These are phyloP conservation scores for Paspalum notatum DNA, from an alignment of 176 grass and related monocot species.

Conservation along the genomic window DNA sequence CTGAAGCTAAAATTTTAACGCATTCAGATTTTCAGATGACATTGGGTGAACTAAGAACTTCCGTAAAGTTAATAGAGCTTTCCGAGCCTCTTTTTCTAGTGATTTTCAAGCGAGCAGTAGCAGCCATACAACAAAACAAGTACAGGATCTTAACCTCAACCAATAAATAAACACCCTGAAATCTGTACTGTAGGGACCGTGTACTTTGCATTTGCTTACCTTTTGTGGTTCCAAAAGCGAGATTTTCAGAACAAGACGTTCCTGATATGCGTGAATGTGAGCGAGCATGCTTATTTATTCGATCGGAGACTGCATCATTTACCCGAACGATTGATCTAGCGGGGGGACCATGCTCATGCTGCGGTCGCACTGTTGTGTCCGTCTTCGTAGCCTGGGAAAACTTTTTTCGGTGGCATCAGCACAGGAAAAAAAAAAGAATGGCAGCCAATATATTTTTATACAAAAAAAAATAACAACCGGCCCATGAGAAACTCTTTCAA, in stretches of 20 bases:
- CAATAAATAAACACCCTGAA: slow-evolving; percentile 28
- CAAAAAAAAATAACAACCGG: background rate
- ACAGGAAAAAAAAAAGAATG: background rate
- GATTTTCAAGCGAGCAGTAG: background rate
- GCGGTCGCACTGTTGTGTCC: slow-evolving; percentile 25
- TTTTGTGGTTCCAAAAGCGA: slow-evolving; percentile 35
- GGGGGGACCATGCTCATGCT: slow-evolving; percentile 20
- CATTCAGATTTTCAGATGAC: background rate
- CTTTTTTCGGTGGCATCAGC: background rate
- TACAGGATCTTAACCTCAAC: background rate
- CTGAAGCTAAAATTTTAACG: background rate
- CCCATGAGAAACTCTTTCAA: background rate
- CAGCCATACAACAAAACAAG: background rate
- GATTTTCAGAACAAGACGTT: slow-evolving; percentile 6
- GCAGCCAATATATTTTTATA: background rate
- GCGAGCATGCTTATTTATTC: slow-evolving; percentile 34
- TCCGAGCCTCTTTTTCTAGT: background rate
- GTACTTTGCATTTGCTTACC: slow-evolving; percentile 45
- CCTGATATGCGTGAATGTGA: background rate
- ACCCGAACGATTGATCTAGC: slow-evolving; percentile 18
- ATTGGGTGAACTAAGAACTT: background rate
- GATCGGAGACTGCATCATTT: slow-evolving; percentile 48
- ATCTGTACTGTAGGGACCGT: slow-evolving; percentile 36
- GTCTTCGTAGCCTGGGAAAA: background rate
- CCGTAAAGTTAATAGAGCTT: background rate